phyloP scores from a whole-genome alignment of 2,329 filamentous ascomycete genomes.

The Aspergillaceae sp. region DNA sequence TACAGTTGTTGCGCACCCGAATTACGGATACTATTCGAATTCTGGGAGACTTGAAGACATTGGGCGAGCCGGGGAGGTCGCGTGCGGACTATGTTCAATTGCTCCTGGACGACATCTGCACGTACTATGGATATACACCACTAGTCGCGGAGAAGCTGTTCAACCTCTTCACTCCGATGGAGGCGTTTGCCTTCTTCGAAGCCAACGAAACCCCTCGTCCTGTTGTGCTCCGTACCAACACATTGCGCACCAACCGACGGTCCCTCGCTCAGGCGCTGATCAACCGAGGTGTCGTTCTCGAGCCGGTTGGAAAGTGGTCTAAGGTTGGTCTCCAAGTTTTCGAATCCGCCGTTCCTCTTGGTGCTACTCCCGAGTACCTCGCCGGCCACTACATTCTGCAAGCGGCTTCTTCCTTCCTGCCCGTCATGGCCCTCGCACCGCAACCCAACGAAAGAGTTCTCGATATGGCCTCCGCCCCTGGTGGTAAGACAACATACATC shows the following conservation, averaged over 20 bases:
- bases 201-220: conserved; percentile 93
- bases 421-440: conserved; percentile 92
- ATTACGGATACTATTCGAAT: conserved; percentile 92
- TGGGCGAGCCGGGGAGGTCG: conserved; percentile 71
- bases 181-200: conserved; percentile 97
- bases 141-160: conserved; percentile 96
- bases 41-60: conserved; percentile 75
- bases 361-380: conserved; percentile 94
- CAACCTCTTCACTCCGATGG: conserved; percentile 80
- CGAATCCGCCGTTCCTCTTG: conserved; percentile 75
- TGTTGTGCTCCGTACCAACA: conserved; percentile 95
- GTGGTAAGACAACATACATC: conserved; percentile 93
- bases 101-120: conserved; percentile 82
- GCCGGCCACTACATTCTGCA: conserved; percentile 97
- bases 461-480: conserved; percentile 90
- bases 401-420: conserved; percentile 90
- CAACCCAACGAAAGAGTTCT: conserved; percentile 87
- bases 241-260: conserved; percentile 64
- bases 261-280: conserved; percentile 90
- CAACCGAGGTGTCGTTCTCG: conserved; percentile 90
- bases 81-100: conserved; percentile 81
- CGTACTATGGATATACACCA: conserved; percentile 92
- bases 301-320: conserved; percentile 96
- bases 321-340: conserved; percentile 97
- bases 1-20: conserved; percentile 77